A percentile compares a stretch with the other conserved stretches of the same genome.
Conservation (phyloP, 306 rosid genomes). For the Corylus heterophylla region DNA sequence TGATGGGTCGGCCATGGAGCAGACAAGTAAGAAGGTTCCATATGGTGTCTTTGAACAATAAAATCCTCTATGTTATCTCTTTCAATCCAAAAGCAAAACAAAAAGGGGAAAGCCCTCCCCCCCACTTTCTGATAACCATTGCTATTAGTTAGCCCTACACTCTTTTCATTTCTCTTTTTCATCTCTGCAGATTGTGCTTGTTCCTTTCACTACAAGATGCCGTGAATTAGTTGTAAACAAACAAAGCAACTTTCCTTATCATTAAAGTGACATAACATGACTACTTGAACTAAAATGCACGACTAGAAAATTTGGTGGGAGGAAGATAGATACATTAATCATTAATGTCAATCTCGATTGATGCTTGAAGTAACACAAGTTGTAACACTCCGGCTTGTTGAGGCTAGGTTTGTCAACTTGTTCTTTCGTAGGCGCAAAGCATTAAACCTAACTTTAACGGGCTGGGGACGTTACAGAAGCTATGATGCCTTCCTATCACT, state of each 20-base stretch:
- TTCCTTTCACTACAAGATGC: not conserved
- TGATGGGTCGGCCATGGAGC: constrained; percentile 15
- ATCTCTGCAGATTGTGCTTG: not conserved
- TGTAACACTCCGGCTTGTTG: too few relatives aligned
- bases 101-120: not conserved
- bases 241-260: not conserved
- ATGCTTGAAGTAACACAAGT: not conserved
- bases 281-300: not conserved
- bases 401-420: too few relatives aligned
- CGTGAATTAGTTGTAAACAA: not conserved
- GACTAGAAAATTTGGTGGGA: not conserved
- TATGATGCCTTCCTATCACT: not conserved
- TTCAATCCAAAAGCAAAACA: not conserved
- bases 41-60: constrained; percentile 8
- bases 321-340: not conserved
- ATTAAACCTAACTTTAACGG: too few relatives aligned
- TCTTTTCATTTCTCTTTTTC: not conserved
- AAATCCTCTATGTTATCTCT: not conserved
- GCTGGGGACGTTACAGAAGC: not conserved
- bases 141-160: too few relatives aligned
- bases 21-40: constrained; percentile 5
- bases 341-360: not conserved
- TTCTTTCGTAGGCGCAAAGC: too few relatives aligned
- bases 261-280: not conserved
- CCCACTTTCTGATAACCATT: not conserved